Percentiles rank a stretch among this genome's conserved stretches.
These are phyloP conservation scores for Gyrodon lividus DNA, from an alignment of 768 basidiomycete genomes.

Conservation along the genomic window DNA sequence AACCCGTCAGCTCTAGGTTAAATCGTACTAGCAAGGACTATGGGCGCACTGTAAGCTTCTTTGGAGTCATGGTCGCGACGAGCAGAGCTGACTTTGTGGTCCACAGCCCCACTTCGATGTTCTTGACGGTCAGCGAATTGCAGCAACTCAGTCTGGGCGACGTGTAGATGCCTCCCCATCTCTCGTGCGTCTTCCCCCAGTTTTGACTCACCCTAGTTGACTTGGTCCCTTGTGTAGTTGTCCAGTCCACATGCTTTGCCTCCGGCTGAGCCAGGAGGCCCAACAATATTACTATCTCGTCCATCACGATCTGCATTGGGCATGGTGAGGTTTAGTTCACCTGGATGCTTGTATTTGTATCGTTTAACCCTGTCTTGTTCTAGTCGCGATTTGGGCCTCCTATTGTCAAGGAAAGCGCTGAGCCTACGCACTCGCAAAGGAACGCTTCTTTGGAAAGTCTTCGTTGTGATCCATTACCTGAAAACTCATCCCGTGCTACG, in stretches of 20 bases:
- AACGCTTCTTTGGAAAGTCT: conserved; percentile 19
- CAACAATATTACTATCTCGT: conserved; percentile 1
- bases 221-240: conserved; percentile 5
- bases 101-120: conserved; percentile 18
- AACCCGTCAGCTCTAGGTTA: conserved; percentile 19
- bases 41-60: conserved; percentile 23
- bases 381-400: conserved; percentile 36
- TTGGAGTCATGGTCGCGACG: background rate
- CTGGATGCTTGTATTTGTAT: too few relatives aligned
- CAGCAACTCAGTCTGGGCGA: conserved; percentile 1
- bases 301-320: conserved; percentile 18
- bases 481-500: conserved; percentile 21
- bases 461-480: conserved; percentile 10
- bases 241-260: conserved; percentile 5
- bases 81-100: conserved; percentile 8
- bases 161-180: conserved; percentile 16
- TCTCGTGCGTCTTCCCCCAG: conserved; percentile 13
- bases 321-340: conserved; percentile 9
- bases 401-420: conserved; percentile 17
- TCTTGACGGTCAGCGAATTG: conserved; percentile 1
- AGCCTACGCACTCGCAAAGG: conserved; percentile 3
- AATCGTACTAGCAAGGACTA: conserved; percentile 18
- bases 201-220: conserved; percentile 1
- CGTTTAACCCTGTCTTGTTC: background rate
- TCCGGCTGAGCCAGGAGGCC: conserved; percentile 10